Evolutionary conservation across 352 stramenopile genomes (phyloP).

Genomic region (Thraustochytrium sp.): DNA sequence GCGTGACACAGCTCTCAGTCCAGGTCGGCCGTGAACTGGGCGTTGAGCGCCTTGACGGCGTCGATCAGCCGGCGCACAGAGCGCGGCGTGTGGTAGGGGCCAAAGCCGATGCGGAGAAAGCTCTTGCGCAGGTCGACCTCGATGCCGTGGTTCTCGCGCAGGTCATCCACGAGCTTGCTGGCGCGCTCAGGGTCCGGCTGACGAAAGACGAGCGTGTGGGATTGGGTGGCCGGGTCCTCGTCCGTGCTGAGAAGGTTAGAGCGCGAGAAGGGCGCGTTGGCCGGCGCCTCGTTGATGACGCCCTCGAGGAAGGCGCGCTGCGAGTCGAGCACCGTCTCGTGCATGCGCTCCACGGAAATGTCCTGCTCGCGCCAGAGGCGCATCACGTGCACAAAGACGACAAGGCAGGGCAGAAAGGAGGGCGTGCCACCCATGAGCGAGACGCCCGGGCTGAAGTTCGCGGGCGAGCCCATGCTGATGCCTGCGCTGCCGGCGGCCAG

Average conservation of each 20-base stretch:
- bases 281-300: neutral
- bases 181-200: neutral
- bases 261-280: neutral
- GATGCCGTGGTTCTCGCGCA: constrained; percentile 31
- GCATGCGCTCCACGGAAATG: constrained; percentile 41
- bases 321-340: constrained; percentile 43
- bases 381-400: constrained; percentile 49
- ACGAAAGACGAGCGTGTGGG: constrained; percentile 45
- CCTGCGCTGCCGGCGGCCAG: constrained; percentile 44
- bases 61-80: constrained; percentile 17
- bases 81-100: constrained; percentile 44
- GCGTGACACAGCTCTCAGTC: too few species aligned
- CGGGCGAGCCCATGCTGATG: constrained; percentile 42
- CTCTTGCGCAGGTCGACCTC: constrained; percentile 47
- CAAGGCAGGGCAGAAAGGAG: constrained; percentile 41
- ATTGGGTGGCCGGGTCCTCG: constrained; percentile 6
- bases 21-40: neutral
- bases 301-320: constrained; percentile 26
- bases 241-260: neutral
- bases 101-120: constrained; percentile 46
- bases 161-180: constrained; percentile 21
- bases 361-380: constrained; percentile 42
- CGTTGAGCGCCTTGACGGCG: neutral
- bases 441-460: constrained; percentile 38
- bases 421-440: constrained; percentile 45